Evolutionary conservation across 192 early-diverging fungal species (phyloP).

Genomic region (Chytriomyces hyalinus): DNA sequence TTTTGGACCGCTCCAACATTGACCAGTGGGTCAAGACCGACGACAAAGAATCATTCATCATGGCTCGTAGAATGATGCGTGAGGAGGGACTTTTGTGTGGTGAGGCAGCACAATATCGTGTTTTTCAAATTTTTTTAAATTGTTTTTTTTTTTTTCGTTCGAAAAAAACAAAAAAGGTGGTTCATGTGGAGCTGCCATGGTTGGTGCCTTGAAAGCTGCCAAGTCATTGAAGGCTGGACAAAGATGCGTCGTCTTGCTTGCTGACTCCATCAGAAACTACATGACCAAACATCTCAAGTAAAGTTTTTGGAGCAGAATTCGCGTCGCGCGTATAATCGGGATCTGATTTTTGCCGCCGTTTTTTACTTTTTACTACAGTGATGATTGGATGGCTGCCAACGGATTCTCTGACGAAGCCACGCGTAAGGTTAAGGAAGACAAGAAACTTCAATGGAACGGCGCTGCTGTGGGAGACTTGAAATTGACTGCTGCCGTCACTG

Average conservation of each 20-base stretch:
- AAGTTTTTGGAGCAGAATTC: neutral
- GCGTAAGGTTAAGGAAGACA: conserved; percentile 65
- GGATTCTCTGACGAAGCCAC: conserved; percentile 85
- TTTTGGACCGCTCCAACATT: conserved; percentile 80
- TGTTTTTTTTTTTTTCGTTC: too few species aligned
- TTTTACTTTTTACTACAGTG: conserved; percentile 45
- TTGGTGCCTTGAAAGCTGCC: conserved; percentile 82
- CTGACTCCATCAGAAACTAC: conserved; percentile 99
- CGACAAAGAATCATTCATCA: conserved; percentile 94
- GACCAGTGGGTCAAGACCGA: conserved; percentile 96
- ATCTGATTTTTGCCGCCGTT: too few species aligned
- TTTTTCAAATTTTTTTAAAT: too few species aligned
- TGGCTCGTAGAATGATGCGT: conserved; percentile 93
- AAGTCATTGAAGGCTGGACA: conserved; percentile 85
- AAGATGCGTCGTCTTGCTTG: conserved; percentile 91
- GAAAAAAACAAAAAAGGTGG: conserved; percentile 48
- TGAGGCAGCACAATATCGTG: too few species aligned
- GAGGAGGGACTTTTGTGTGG: conserved; percentile 97
- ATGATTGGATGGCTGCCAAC: conserved; percentile 92
- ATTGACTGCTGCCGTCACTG: conserved; percentile 84
- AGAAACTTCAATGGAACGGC: conserved; percentile 76
- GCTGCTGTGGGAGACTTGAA: conserved; percentile 82
- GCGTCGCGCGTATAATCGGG: too few species aligned
- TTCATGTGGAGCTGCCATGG: conserved; percentile 92
- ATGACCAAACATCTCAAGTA: conserved; percentile 98